Conservation (phyloP, 1,284 basidiomycete species). For the Meira nashicola region DNA sequence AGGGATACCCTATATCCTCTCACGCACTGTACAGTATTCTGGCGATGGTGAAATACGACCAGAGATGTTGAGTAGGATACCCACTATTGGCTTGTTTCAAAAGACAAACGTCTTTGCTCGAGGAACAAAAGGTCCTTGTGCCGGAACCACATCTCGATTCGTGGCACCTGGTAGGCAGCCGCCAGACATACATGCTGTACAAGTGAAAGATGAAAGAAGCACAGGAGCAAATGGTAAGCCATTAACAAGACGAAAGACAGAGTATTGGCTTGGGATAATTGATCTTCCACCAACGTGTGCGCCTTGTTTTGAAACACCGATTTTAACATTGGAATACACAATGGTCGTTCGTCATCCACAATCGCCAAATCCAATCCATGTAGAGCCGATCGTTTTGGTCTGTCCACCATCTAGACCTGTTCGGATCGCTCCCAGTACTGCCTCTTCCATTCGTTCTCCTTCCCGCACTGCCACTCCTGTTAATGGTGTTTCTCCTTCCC, state of each 20-base stretch:
- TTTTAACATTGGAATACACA: conserved; percentile 36
- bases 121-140: background rate
- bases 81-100: background rate
- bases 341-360: conserved; percentile 25
- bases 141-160: background rate
- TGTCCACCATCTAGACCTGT: conserved; percentile 10
- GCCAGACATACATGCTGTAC: background rate
- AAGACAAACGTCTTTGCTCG: background rate
- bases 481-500: too few species aligned
- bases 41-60: background rate
- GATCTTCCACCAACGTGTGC: conserved; percentile 27
- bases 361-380: background rate
- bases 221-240: background rate
- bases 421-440: background rate
- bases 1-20: conserved; percentile 7
- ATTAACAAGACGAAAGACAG: conserved; percentile 17
- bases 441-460: background rate
- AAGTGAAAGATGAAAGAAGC: too few species aligned
- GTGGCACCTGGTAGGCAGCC: conserved; percentile 8
- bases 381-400: conserved; percentile 5
- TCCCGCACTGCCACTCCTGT: too few species aligned
- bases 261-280: conserved; percentile 21
- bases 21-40: background rate
- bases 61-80: background rate
- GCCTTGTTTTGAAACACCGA: conserved; percentile 28